Conservation (phyloP, 2,329 filamentous ascomycete genomes). For the Aspergillus sp. region DNA sequence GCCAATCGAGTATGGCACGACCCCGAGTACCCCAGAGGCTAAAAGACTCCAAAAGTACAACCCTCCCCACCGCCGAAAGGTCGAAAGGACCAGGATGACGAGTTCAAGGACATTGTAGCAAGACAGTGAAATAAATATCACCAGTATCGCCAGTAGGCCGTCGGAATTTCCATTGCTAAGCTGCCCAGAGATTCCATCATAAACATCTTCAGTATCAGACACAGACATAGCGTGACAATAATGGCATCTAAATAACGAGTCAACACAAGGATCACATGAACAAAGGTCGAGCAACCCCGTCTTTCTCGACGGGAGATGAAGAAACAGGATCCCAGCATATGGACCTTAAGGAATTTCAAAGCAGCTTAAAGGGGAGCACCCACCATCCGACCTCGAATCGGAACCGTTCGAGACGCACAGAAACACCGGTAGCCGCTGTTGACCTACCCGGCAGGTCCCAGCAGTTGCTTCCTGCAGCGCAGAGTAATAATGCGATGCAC, state of each 20-base stretch:
- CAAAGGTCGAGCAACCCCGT: background rate
- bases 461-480: background rate
- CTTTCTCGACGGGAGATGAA: background rate
- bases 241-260: background rate
- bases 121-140: constrained; percentile 40
- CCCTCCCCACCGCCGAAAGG: constrained; percentile 40
- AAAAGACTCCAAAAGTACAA: constrained; percentile 29
- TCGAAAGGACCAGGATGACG: constrained; percentile 38
- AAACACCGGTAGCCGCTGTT: background rate
- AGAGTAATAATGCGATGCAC: background rate
- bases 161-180: constrained; percentile 23
- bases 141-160: constrained; percentile 23
- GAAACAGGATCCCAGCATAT: background rate
- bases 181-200: constrained; percentile 32
- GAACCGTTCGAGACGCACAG: background rate
- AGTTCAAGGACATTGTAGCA: constrained; percentile 51
- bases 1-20: constrained; percentile 41
- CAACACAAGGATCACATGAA: background rate
- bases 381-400: background rate
- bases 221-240: constrained; percentile 1
- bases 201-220: constrained; percentile 18
- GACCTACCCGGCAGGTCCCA: background rate
- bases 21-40: constrained; percentile 42
- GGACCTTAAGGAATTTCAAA: background rate
- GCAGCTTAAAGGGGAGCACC: constrained; percentile 1